These are phyloP conservation scores for Malassezia cuniculi DNA, from an alignment of 1,284 basidiomycete species.

Conservation along the genomic window DNA sequence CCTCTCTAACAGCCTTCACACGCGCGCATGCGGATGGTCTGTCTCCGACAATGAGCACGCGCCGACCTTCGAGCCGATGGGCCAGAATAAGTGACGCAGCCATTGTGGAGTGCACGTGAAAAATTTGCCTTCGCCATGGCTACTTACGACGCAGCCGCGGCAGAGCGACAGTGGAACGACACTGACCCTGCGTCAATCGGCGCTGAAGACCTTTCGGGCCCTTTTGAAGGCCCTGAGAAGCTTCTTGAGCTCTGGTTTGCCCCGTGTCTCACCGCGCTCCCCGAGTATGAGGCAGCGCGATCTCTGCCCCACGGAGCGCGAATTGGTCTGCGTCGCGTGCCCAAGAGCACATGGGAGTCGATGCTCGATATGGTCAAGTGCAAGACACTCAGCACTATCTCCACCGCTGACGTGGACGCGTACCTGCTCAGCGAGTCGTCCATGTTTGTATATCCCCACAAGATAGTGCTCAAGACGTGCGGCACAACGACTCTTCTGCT, in stretches of 20 bases:
- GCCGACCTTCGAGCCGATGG: constrained; percentile 5
- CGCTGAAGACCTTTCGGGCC: constrained; percentile 18
- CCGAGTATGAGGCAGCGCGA: constrained; percentile 26
- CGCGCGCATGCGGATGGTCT: constrained; percentile 4
- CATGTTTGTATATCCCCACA: constrained; percentile 87
- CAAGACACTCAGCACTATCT: constrained; percentile 80
- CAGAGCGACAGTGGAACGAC: constrained; percentile 9
- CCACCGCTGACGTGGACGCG: constrained; percentile 78
- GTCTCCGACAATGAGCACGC: constrained; percentile 7
- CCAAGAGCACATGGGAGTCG: constrained; percentile 73
- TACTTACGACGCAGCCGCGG: constrained; percentile 8
- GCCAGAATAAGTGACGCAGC: constrained; percentile 11
- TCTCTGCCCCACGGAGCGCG: constrained; percentile 19
- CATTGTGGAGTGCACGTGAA: no score
- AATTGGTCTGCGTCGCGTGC: constrained; percentile 63
- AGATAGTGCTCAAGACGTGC: constrained; percentile 95
- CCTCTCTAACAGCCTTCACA: constrained; percentile 1
- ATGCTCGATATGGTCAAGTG: constrained; percentile 96
- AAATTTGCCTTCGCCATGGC: no score
- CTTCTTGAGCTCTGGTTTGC: constrained; percentile 97
- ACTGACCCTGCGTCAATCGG: constrained; percentile 5
- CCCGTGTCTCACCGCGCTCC: constrained; percentile 48
- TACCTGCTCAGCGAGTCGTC: constrained; percentile 97
- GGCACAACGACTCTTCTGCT: constrained; percentile 94
- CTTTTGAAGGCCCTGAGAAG: constrained; percentile 64